Evolutionary conservation across 2,329 filamentous ascomycete genomes (phyloP).

Genomic region (Neurospora sp.): DNA sequence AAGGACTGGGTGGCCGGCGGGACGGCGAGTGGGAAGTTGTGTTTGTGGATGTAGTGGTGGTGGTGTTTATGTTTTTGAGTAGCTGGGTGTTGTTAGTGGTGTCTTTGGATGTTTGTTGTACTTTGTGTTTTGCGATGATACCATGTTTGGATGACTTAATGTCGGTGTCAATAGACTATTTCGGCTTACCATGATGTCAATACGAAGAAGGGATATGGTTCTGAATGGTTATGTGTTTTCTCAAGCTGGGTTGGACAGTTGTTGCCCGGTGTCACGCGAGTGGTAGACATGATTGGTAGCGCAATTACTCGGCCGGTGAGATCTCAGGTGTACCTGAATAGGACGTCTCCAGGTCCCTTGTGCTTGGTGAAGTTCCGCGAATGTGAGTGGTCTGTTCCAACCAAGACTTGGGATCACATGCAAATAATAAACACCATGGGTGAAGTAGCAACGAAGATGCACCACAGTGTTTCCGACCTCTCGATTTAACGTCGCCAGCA

Average conservation of each 20-base stretch:
- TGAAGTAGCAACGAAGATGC: not conserved
- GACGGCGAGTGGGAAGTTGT: slow-evolving; percentile 84
- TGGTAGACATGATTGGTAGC: not conserved
- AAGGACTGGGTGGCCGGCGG: slow-evolving; percentile 88
- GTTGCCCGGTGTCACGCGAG: not conserved
- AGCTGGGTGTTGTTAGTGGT: not conserved
- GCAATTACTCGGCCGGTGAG: not conserved
- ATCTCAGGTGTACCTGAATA: not conserved
- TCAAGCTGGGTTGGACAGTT: not conserved
- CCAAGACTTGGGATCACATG: not conserved
- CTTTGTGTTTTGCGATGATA: not conserved
- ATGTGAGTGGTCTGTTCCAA: not conserved
- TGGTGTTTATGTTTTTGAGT: not conserved
- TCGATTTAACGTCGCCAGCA: not conserved
- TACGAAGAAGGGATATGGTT: no score
- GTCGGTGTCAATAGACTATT: not conserved
- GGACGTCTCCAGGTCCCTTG: not conserved
- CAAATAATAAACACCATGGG: not conserved
- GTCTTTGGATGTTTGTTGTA: not conserved
- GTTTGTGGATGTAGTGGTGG: slow-evolving; percentile 63
- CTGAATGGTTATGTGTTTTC: not conserved
- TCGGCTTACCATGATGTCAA: not conserved
- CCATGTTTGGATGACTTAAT: not conserved
- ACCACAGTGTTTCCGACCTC: not conserved
- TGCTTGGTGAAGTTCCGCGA: not conserved